phyloP scores from a whole-genome alignment of 208 protist genomes.

The Leishmania braziliensis region DNA sequence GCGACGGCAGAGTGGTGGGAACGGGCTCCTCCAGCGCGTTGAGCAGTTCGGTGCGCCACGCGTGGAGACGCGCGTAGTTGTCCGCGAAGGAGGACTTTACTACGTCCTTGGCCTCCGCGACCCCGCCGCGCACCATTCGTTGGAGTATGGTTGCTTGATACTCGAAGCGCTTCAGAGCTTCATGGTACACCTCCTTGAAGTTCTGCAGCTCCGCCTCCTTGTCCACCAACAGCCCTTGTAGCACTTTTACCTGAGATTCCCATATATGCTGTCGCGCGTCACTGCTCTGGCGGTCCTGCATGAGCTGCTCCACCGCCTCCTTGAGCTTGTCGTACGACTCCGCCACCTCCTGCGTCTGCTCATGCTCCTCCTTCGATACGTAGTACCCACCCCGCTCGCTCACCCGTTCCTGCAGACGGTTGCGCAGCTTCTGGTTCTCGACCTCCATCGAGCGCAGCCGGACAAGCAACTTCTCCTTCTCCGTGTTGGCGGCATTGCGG shows the following conservation, averaged over 20 bases:
- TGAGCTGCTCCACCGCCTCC: conserved; percentile 55
- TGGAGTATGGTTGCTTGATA: conserved; percentile 58
- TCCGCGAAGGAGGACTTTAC: conserved; percentile 39
- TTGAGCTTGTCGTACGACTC: conserved; percentile 62
- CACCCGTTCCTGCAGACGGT: conserved; percentile 87
- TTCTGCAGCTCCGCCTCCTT: conserved; percentile 72
- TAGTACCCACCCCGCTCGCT: conserved; percentile 86
- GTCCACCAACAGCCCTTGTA: conserved; percentile 65
- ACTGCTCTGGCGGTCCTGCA: conserved; percentile 67
- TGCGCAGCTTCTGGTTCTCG: conserved; percentile 85
- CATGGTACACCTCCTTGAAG: conserved; percentile 78
- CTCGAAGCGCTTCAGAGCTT: conserved; percentile 78
- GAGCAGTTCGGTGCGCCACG: conserved; percentile 52
- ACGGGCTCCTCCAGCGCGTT: conserved; percentile 30
- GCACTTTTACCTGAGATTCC: conserved; percentile 71
- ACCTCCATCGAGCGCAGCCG: conserved; percentile 83
- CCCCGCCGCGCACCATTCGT: conserved; percentile 52
- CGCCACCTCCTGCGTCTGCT: conserved; percentile 57
- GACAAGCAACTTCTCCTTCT: conserved; percentile 80
- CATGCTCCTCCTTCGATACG: conserved; percentile 82
- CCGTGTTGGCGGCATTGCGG: conserved; percentile 90
- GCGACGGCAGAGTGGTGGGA: conserved; percentile 11
- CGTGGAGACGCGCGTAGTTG: conserved; percentile 41
- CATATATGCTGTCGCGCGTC: conserved; percentile 81
- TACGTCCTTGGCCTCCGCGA: conserved; percentile 43